A percentile compares a stretch with the other conserved stretches of the same genome.
These are phyloP conservation scores for Davidsoniella neocaledoniae DNA, from an alignment of 2,329 filamentous ascomycete genomes.

Conservation along the genomic window DNA sequence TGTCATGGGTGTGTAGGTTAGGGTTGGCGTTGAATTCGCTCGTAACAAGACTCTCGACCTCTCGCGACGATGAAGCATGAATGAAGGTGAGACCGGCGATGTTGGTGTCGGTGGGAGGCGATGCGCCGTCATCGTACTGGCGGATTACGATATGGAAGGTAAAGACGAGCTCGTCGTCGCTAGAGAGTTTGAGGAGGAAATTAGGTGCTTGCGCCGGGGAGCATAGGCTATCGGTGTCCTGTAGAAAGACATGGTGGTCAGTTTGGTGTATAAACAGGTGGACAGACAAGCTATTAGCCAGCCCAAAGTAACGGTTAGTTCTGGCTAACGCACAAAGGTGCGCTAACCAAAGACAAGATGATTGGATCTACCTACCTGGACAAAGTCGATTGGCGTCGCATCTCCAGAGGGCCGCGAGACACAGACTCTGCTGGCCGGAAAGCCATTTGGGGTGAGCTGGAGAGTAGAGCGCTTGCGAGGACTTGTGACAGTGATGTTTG, in stretches of 20 bases:
- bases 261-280: not conserved
- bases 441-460: constrained; percentile 69
- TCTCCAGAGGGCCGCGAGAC: constrained; percentile 60
- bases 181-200: constrained; percentile 73
- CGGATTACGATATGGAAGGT: constrained; percentile 78
- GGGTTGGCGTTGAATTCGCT: constrained; percentile 93
- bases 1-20: constrained; percentile 92
- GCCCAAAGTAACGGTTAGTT: not conserved
- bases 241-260: not conserved
- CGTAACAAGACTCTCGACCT: constrained; percentile 86
- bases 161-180: constrained; percentile 85
- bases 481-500: constrained; percentile 53
- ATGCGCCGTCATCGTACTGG: constrained; percentile 34
- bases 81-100: constrained; percentile 87
- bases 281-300: not conserved
- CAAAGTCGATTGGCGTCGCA: constrained; percentile 64
- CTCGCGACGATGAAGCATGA: constrained; percentile 67
- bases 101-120: constrained; percentile 45
- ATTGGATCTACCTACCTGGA: constrained; percentile 50
- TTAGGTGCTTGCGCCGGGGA: not conserved
- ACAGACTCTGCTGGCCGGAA: constrained; percentile 62
- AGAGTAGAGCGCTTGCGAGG: constrained; percentile 61
- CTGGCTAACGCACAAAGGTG: not conserved
- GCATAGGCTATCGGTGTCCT: constrained; percentile 9
- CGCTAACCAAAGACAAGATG: constrained; percentile 14